These are phyloP conservation scores for Talaromyces sp. DNA, from an alignment of 2,329 filamentous ascomycete genomes.

Conservation along the genomic window DNA sequence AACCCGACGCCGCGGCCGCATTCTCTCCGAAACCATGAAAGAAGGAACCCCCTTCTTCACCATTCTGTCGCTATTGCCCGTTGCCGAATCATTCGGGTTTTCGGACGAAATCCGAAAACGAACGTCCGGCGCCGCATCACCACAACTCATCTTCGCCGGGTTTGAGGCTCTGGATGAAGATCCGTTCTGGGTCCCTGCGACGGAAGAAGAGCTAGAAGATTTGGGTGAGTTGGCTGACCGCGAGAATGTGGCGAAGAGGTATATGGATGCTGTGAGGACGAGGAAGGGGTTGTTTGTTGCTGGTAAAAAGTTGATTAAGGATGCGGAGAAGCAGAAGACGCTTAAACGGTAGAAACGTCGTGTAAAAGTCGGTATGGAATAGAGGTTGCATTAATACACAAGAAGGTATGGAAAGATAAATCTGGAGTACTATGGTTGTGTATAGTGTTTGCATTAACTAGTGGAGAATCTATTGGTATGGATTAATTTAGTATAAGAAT, in stretches of 20 bases:
- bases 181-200: constrained; percentile 96
- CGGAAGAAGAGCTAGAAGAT: constrained; percentile 94
- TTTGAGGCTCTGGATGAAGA: constrained; percentile 93
- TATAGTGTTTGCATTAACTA: not conserved
- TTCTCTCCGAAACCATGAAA: constrained; percentile 86
- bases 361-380: not conserved
- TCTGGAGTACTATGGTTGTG: not conserved
- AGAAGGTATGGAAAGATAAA: not conserved
- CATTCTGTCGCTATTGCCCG: constrained; percentile 80
- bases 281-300: constrained; percentile 86
- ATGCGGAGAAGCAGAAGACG: constrained; percentile 89
- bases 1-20: constrained; percentile 84
- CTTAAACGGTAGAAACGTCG: constrained; percentile 51
- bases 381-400: not conserved
- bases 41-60: constrained; percentile 97
- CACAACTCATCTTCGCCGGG: constrained; percentile 88
- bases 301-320: constrained; percentile 67
- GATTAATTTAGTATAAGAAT: not conserved
- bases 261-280: constrained; percentile 83
- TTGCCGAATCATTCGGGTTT: constrained; percentile 94
- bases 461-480: not conserved
- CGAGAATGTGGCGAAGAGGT: constrained; percentile 94
- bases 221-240: constrained; percentile 87
- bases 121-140: constrained; percentile 83
- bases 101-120: constrained; percentile 94